Conservation (phyloP, 306 rosid genomes). For the Citrullus amarus region DNA sequence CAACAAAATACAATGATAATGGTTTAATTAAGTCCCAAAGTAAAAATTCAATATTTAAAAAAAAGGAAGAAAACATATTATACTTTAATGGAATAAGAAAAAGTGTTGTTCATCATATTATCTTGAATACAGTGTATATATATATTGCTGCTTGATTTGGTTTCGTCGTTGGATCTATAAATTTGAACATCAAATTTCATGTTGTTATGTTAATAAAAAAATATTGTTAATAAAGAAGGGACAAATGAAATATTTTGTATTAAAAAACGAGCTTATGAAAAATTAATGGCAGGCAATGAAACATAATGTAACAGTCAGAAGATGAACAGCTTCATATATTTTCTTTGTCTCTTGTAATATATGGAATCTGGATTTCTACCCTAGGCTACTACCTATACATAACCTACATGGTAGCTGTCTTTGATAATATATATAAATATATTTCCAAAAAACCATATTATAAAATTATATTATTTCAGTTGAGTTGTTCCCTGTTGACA, state of each 20-base stretch:
- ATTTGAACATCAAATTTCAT: conserved; percentile 4
- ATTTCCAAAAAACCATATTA: neutral
- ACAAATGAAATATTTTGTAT: neutral
- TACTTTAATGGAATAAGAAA: neutral
- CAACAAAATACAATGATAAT: neutral
- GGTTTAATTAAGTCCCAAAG: neutral
- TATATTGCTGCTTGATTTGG: neutral
- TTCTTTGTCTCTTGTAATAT: neutral
- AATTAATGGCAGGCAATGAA: neutral
- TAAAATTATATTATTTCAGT: neutral
- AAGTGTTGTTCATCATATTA: neutral
- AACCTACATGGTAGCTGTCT: neutral
- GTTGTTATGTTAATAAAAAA: neutral
- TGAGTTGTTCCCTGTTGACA: neutral
- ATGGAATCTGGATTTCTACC: neutral
- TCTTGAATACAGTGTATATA: neutral
- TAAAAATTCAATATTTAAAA: neutral
- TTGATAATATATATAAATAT: neutral
- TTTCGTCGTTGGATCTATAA: conserved; percentile 3
- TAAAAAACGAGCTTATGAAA: neutral
- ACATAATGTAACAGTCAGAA: neutral
- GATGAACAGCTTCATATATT: neutral
- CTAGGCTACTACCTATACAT: neutral
- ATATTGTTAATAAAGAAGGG: neutral
- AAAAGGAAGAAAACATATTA: neutral